Conservation (phyloP, 2,329 filamentous ascomycete genomes). For the Eurotiales sp. region DNA sequence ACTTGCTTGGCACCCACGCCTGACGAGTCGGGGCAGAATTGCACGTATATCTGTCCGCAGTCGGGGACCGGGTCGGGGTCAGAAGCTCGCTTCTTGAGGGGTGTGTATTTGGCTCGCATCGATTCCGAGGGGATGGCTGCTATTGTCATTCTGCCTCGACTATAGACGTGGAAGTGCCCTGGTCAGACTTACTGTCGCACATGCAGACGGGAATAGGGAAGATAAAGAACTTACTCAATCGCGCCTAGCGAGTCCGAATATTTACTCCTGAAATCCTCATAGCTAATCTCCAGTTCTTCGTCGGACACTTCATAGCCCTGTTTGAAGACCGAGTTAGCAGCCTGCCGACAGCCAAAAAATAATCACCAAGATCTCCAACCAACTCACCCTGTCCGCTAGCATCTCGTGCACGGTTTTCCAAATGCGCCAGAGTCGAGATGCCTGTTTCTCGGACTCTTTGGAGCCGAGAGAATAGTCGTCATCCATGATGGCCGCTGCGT, state of each 20-base stretch:
- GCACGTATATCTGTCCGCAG: constrained; percentile 86
- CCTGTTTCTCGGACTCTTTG: constrained; percentile 38
- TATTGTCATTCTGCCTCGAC: constrained; percentile 80
- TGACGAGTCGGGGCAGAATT: constrained; percentile 76
- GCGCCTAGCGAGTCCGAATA: constrained; percentile 71
- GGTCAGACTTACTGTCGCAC: too few species aligned
- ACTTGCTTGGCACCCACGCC: constrained; percentile 85
- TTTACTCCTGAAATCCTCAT: constrained; percentile 72
- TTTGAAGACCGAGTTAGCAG: constrained; percentile 16
- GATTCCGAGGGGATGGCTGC: constrained; percentile 76
- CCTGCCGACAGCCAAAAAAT: not conserved
- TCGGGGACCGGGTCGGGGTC: constrained; percentile 69
- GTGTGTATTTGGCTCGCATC: constrained; percentile 83
- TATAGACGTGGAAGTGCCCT: too few species aligned
- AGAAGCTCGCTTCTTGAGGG: constrained; percentile 58
- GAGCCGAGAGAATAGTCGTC: constrained; percentile 34
- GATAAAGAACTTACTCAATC: constrained; percentile 60
- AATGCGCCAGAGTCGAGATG: constrained; percentile 80
- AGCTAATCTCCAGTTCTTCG: constrained; percentile 79
- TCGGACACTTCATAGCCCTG: constrained; percentile 93
- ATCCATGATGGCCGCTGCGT: constrained; percentile 30
- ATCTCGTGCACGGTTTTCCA: constrained; percentile 94
- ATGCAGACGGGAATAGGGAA: too few species aligned
- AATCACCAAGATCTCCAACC: constrained; percentile 1
- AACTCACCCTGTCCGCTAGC: constrained; percentile 73